Percentiles rank a stretch among this genome's conserved stretches.
Conservation (phyloP, 805 yeast species). For the Starmerella cellae region DNA sequence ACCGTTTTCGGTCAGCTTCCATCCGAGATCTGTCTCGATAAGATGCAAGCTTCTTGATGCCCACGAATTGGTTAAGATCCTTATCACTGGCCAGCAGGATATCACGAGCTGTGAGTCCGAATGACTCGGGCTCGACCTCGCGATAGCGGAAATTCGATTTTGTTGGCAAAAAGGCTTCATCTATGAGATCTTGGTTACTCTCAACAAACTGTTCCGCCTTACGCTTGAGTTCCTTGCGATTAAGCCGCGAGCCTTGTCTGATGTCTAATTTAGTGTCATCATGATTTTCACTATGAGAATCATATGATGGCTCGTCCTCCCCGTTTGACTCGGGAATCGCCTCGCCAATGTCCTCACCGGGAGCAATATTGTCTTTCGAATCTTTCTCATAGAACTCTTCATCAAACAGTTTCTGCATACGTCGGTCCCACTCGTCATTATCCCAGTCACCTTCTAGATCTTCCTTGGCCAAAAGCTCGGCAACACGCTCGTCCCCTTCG, state of each 20-base stretch:
- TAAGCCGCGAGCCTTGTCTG: constrained; percentile 36
- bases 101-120: constrained; percentile 74
- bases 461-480: constrained; percentile 54
- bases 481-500: constrained; percentile 38
- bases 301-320: constrained; percentile 14
- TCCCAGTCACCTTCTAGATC: constrained; percentile 79
- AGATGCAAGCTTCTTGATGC: constrained; percentile 87
- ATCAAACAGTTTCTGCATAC: constrained; percentile 72
- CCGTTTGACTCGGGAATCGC: constrained; percentile 31
- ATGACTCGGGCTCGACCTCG: constrained; percentile 89
- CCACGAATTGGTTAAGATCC: constrained; percentile 69
- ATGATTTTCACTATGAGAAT: constrained; percentile 18
- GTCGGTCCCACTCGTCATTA: constrained; percentile 79
- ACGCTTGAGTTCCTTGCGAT: constrained; percentile 46
- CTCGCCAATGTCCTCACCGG: constrained; percentile 28
- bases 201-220: constrained; percentile 72
- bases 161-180: constrained; percentile 37
- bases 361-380: constrained; percentile 29
- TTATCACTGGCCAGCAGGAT: constrained; percentile 81
- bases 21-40: constrained; percentile 65
- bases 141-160: constrained; percentile 57
- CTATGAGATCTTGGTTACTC: constrained; percentile 50
- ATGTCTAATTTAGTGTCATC: constrained; percentile 23
- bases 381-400: constrained; percentile 61
- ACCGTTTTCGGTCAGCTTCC: constrained; percentile 69